Evolutionary conservation across 441 rosid species (phyloP), one percentile per base, ranked within the genome.

Genomic region (Euphorbia celastroides): DNA sequence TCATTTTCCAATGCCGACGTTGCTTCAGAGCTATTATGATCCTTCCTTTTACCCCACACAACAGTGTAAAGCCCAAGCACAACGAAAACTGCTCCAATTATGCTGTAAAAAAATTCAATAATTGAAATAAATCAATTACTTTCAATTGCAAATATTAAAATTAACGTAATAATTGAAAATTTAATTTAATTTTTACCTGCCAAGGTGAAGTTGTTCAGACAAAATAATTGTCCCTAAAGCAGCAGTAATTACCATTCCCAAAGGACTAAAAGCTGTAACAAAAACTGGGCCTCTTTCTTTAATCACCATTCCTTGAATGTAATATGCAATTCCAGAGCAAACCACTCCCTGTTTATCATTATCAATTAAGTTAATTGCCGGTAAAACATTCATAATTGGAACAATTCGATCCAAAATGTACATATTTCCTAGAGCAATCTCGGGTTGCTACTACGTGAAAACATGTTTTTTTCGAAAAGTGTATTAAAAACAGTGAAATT

Each of bases 31-130:
- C 9, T 56, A 12, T 2, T n/a, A 0, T 0, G 19, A 56, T 92
- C 97, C 51, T 92, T 92, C 78, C 89, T 90, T 62, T 92, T 92
- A 0, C 96, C 98, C 97, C 97, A 90, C 28, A 86, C 87, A 30
- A 92, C 97, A 7, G 82, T 79, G 75, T 92, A 92, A 3, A 90
- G 89, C 36, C 97, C 97, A 32, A 77, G 10, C 13, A 90, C 93
- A 60, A 92, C 86, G 69, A 88, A 13, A 30, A 87, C 42, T 0
- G 97, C 89, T 68, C 98, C 97, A 8, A 90, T 75, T 58, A 92
- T 68, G 72, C 97, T 92, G 84, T 64, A 74, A 52, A 65, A n/a
- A 7, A 13, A 60, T n/a, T 25, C 27, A 62, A 27, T 13, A 41
- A 62, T 14, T 5, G 30, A 30, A 16, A 5, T 62, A 31, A 59